Evolutionary conservation across 2,329 filamentous ascomycete genomes (phyloP).

Genomic region (Curvularia spicifera): DNA sequence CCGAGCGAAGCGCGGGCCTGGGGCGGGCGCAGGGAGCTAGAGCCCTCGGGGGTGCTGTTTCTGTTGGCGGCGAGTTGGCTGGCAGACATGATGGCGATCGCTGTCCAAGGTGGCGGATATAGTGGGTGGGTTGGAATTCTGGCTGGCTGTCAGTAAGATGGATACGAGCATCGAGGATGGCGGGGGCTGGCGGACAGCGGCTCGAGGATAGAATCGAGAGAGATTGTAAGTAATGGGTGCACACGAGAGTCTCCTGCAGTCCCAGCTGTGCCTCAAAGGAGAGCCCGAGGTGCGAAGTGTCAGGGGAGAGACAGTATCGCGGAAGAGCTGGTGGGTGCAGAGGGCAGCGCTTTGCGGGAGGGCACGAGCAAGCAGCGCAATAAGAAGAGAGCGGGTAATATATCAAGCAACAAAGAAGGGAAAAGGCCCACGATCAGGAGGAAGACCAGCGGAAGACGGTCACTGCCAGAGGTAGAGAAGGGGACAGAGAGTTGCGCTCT

Average conservation of each 20-base stretch:
- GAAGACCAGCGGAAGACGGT: constrained; percentile 17
- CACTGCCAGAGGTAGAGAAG: constrained; percentile 20
- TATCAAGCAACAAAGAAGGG: constrained; percentile 32
- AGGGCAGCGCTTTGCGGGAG: constrained; percentile 17
- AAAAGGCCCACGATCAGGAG: constrained; percentile 20
- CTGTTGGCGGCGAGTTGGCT: constrained; percentile 70
- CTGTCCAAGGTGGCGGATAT: neutral
- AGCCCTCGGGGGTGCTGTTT: constrained; percentile 95
- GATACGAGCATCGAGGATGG: neutral
- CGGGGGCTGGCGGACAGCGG: constrained; percentile 15
- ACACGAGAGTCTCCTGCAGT: constrained; percentile 38
- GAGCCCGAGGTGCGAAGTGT: constrained; percentile 26
- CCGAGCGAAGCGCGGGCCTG: constrained; percentile 76
- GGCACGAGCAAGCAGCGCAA: constrained; percentile 19
- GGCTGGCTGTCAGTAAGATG: constrained; percentile 8
- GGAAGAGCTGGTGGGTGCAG: constrained; percentile 26
- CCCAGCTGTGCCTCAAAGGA: constrained; percentile 44
- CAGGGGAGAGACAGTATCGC: constrained; percentile 23
- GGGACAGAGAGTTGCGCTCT: neutral
- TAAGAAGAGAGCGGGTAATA: constrained; percentile 33
- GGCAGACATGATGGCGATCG: constrained; percentile 51
- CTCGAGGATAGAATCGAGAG: neutral
- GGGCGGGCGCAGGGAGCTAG: constrained; percentile 81
- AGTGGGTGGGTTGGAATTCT: constrained; percentile 15
- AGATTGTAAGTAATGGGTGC: constrained; percentile 12